Percentiles rank a stretch among this genome's conserved stretches.
Conservation (phyloP, 208 protist species). For the Crithidia acanthocephali region DNA sequence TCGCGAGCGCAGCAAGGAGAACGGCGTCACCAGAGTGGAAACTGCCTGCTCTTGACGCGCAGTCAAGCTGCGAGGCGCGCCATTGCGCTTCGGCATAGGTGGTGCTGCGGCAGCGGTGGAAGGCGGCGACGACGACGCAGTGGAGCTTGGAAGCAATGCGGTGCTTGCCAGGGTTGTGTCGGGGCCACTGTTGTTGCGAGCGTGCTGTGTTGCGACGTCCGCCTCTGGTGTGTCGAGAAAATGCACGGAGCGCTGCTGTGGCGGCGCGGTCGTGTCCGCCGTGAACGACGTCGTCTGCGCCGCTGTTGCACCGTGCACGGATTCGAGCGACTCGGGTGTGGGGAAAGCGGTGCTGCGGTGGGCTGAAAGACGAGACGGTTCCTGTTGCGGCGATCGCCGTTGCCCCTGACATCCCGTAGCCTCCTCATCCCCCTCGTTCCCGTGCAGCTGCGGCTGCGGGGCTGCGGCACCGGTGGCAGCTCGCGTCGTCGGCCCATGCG, state of each 20-base stretch:
- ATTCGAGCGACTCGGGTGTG: not conserved
- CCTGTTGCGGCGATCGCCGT: not conserved
- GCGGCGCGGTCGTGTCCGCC: not conserved
- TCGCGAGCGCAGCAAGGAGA: constrained; percentile 26
- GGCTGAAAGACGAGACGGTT: not conserved
- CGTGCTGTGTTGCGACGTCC: too few relatives aligned
- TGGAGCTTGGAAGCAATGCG: too few relatives aligned
- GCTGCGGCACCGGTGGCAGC: too few relatives aligned
- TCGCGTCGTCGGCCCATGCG: not conserved
- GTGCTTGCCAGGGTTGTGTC: too few relatives aligned
- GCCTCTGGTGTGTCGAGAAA: constrained; percentile 10
- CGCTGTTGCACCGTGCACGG: not conserved
- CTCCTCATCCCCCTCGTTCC: not conserved
- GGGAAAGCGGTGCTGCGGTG: not conserved
- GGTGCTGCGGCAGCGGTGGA: too few relatives aligned
- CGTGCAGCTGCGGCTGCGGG: too few relatives aligned
- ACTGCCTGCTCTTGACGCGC: constrained; percentile 10
- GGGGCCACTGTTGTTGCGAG: too few relatives aligned
- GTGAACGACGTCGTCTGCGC: not conserved
- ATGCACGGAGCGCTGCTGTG: constrained; percentile 23
- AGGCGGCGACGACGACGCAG: not conserved
- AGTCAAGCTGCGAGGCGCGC: not conserved
- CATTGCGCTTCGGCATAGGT: not conserved
- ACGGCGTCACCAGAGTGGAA: constrained; percentile 25
- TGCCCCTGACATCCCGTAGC: not conserved